Evolutionary conservation across 768 basidiomycete species (phyloP), one percentile per base, ranked within the genome.

Genomic region (Rhodocollybia butyracea): DNA sequence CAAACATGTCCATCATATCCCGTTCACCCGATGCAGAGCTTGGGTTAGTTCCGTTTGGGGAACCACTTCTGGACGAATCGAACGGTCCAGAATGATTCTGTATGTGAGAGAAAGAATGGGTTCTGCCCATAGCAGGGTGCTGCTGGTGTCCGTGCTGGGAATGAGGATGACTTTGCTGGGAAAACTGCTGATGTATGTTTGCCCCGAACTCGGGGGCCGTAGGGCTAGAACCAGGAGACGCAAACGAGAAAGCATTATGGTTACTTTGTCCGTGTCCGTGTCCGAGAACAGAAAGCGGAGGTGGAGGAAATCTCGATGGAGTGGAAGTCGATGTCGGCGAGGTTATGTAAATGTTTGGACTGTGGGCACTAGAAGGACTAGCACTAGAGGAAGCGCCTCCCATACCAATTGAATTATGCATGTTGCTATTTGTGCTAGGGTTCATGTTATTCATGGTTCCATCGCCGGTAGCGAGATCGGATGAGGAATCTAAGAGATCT

Each of bases 261-360:
- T 34, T 50, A 22, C 22, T 38, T 5, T 34, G 48, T 2, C 17
- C 11, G 46, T 41, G 41, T 32, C 50, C 34, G 38, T 57, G 42
- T 2, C 53, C 27, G 2, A 53, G 39, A 26, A 64, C 69, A 61
- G 60, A 70, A 54, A 63, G 65, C 63, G 77, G 76, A 30, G 77
- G 76, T 40, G 77, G n/a, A n/a, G n/a, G 73, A 50, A 70, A 78
- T 12, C 73, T 68, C 7, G 72, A 66, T 2, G 63, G 54, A 13
- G n/a, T n/a, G n/a, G 68, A 66, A 4, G 72, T 72, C 21, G 80
- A 65, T 0, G 72, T 70, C 2, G 89, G 86, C 0, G 85, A 84
- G 3, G 86, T 91, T 60, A 91, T 76, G 64, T 78, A 87, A 61
- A 91, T 89, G 60, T 88, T 86, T 8, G 88, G 87, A 51, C 76